A percentile compares a stretch with the other conserved stretches of the same genome.
Conservation (phyloP, 192 early-diverging fungal species). For the Lunasporangiospora selenospora region DNA sequence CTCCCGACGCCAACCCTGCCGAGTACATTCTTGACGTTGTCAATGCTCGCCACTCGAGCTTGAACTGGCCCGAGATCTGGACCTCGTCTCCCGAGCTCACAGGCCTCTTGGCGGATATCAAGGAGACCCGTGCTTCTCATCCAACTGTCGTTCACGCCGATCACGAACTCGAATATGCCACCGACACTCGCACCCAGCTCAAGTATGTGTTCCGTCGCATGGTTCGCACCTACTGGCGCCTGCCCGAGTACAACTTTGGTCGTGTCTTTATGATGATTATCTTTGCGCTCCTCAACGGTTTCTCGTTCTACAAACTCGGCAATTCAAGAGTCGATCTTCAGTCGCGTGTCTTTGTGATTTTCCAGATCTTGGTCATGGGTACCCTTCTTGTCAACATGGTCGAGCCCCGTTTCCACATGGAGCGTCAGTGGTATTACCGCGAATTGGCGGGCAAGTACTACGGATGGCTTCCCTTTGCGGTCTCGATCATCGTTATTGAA, state of each 20-base stretch:
- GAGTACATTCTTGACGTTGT: conserved; percentile 89
- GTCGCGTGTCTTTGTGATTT: conserved; percentile 76
- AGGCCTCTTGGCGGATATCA: conserved; percentile 56
- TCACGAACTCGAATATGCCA: conserved; percentile 54
- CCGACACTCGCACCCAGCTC: conserved; percentile 53
- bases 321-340: conserved; percentile 63
- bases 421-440: conserved; percentile 71
- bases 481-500: conserved; percentile 69
- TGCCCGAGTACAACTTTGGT: conserved; percentile 79
- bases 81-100: conserved; percentile 57
- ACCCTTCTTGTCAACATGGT: conserved; percentile 73
- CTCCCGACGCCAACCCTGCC: conserved; percentile 75
- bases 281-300: conserved; percentile 70
- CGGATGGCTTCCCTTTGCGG: conserved; percentile 68
- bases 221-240: conserved; percentile 73
- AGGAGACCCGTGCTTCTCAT: conserved; percentile 50
- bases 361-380: conserved; percentile 71
- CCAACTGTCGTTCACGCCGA: conserved; percentile 39
- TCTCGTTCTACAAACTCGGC: conserved; percentile 75
- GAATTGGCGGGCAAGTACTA: conserved; percentile 75
- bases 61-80: conserved; percentile 83
- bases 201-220: conserved; percentile 69
- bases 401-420: conserved; percentile 68
- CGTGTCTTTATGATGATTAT: conserved; percentile 65
- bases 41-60: conserved; percentile 60